A percentile compares a stretch with the other conserved stretches of the same genome.
phyloP scores from a whole-genome alignment of 1,139 yeast genomes.

The Insectozyma bohioensis region DNA sequence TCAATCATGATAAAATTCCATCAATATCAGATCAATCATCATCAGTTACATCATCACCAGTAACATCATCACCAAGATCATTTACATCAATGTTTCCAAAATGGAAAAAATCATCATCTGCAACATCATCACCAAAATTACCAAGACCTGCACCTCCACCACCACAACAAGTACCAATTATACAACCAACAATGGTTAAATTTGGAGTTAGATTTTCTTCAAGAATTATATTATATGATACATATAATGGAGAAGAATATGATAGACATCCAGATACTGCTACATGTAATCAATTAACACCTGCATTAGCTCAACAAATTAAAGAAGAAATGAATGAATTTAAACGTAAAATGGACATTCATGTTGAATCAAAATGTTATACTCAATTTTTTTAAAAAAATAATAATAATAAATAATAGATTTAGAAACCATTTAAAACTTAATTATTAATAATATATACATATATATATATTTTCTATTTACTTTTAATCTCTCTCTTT shows the following conservation, averaged over 20 bases:
- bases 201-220: slow-evolving; percentile 82
- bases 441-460: too few relatives aligned
- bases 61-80: slow-evolving; percentile 31
- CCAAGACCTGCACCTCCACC: slow-evolving; percentile 13
- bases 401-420: too few relatives aligned
- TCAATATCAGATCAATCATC: slow-evolving; percentile 22
- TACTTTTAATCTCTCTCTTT: too few relatives aligned
- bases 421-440: too few relatives aligned
- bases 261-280: slow-evolving; percentile 94
- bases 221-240: slow-evolving; percentile 80
- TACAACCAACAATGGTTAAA: too few relatives aligned
- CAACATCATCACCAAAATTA: slow-evolving; percentile 7
- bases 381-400: slow-evolving; percentile 74
- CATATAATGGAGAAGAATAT: slow-evolving; percentile 80
- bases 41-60: slow-evolving; percentile 10
- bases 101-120: slow-evolving; percentile 13
- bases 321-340: slow-evolving; percentile 80
- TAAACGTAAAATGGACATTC: slow-evolving; percentile 80
- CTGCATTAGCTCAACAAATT: slow-evolving; percentile 82
- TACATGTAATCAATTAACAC: slow-evolving; percentile 90
- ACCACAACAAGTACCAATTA: slow-evolving; percentile 11
- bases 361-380: slow-evolving; percentile 70
- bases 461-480: background rate
- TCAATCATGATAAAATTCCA: slow-evolving; percentile 30
- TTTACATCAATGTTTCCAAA: slow-evolving; percentile 31